phyloP scores from a whole-genome alignment of 345 rosid genomes.

The Hevea brasiliensis region DNA sequence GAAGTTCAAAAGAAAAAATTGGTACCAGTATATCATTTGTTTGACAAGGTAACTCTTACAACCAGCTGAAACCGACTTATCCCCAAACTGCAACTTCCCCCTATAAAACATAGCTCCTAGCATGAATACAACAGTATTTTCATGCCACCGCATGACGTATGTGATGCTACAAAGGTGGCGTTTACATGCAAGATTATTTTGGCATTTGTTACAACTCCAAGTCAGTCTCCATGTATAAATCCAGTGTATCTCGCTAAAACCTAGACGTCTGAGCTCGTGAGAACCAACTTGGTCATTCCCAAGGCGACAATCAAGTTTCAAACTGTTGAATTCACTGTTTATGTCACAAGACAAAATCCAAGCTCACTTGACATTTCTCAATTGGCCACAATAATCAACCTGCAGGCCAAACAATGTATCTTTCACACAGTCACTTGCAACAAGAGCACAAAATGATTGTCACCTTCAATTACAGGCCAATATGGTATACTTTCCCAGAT shows the following conservation, averaged over 20 bases:
- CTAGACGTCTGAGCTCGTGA: neutral
- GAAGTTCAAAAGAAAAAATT: neutral
- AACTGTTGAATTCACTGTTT: neutral
- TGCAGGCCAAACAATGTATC: slow-evolving; percentile 5
- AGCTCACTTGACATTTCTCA: slow-evolving; percentile 17
- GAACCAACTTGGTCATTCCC: neutral
- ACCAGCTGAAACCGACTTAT: slow-evolving; percentile 19
- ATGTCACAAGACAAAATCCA: slow-evolving; percentile 7
- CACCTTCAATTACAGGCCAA: slow-evolving; percentile 23
- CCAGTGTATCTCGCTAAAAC: neutral
- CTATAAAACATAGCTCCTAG: slow-evolving; percentile 14
- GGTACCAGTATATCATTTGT: slow-evolving; percentile 8
- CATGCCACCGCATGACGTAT: slow-evolving; percentile 12
- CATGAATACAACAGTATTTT: slow-evolving; percentile 17
- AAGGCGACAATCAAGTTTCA: neutral
- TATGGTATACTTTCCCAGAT: slow-evolving; percentile 9
- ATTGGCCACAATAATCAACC: slow-evolving; percentile 16
- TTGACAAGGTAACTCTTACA: slow-evolving; percentile 20
- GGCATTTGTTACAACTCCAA: slow-evolving; percentile 13
- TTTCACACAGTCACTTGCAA: slow-evolving; percentile 15
- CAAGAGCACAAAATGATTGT: slow-evolving; percentile 17
- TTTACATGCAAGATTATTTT: slow-evolving; percentile 26
- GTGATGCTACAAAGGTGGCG: slow-evolving; percentile 12
- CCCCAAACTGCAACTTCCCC: slow-evolving; percentile 1
- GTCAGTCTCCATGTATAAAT: slow-evolving; percentile 18